Evolutionary conservation across 768 basidiomycete species (phyloP), one percentile per base, ranked within the genome.

Genomic region (Ramaria sp.): DNA sequence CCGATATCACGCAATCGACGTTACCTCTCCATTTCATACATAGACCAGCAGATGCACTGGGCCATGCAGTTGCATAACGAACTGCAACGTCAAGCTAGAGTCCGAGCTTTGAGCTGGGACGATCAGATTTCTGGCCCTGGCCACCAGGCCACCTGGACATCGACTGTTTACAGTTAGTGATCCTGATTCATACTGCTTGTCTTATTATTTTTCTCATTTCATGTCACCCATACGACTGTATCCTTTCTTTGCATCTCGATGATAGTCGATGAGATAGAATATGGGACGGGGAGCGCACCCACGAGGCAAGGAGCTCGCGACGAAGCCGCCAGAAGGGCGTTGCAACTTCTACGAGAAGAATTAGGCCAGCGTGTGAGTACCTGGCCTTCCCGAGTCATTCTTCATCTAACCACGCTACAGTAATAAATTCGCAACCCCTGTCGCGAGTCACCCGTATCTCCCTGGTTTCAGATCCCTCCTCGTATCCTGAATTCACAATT

Each of bases 21-120:
- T 15, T 30, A 12, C 17, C 20, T 49, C 17, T 4, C 1, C 20
- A 20, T 53, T n/a, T 42, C 10, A 4, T 54, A 4, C 24, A 7
- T 30, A 54, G 53, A 30, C 24, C 43, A 42, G 43, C 48, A 27
- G 27, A 30, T 34, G 31, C 53, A 54, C 31, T 22, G 31, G 22
- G 53, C 53, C 31, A 54, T 54, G 53, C 53, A 24, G 6, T 27
- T 54, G 6, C 53, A 54, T n/a, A 54, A 54, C 27, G 53, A 54
- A 45, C 53, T 54, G 2, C 53, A 54, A 41, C 53, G 53, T 30
- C 53, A 54, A 24, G 15, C 17, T 17, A 20, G 53, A 6, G 41
- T 54, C 5, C 37, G 41, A 19, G 17, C 20, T 22, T 41, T 54
- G 41, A 30, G 24, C 13, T 54, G 41, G 41, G 53, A 45, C 24